These are phyloP conservation scores for Monosporascus sp. DNA, from an alignment of 2,329 filamentous ascomycete genomes.

Conservation along the genomic window DNA sequence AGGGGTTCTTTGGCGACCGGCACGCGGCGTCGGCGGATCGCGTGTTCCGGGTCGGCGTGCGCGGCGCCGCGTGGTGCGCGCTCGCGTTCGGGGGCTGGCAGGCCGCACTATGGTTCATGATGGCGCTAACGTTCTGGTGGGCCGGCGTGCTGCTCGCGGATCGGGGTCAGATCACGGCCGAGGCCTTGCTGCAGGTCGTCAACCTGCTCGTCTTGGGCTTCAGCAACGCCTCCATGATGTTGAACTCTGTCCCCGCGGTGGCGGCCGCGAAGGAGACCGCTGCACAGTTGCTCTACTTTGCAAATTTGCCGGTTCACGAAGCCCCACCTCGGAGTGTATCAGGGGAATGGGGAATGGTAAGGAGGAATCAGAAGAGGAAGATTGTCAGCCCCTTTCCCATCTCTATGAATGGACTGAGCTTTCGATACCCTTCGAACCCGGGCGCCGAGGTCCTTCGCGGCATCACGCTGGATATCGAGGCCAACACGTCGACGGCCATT, in stretches of 20 bases:
- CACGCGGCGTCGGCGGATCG: constrained; percentile 46
- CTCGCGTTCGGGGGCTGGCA: constrained; percentile 75
- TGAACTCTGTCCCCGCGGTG: constrained; percentile 76
- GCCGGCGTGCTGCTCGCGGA: constrained; percentile 58
- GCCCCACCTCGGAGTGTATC: too few relatives aligned
- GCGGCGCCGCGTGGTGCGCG: constrained; percentile 62
- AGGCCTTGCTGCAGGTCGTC: constrained; percentile 66
- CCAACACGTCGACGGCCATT: constrained; percentile 66
- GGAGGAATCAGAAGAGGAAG: constrained; percentile 22
- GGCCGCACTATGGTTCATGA: constrained; percentile 64
- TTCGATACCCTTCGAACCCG: constrained; percentile 63
- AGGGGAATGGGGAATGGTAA: too few relatives aligned
- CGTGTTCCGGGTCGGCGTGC: constrained; percentile 57
- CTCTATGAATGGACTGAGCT: constrained; percentile 55
- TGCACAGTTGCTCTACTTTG: constrained; percentile 65
- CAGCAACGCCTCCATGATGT: constrained; percentile 62
- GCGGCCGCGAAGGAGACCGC: constrained; percentile 69
- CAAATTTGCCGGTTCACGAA: constrained; percentile 57
- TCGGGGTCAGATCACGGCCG: constrained; percentile 42
- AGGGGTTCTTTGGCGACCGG: constrained; percentile 63
- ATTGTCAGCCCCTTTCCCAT: constrained; percentile 38
- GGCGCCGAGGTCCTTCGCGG: constrained; percentile 50
- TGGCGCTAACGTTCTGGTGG: constrained; percentile 80
- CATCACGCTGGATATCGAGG: constrained; percentile 59
- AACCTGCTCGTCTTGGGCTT: constrained; percentile 82